Evolutionary conservation across 2,329 filamentous ascomycete species (phyloP), one percentile per base, ranked within the genome.

Genomic region (Alternaria longipes): DNA sequence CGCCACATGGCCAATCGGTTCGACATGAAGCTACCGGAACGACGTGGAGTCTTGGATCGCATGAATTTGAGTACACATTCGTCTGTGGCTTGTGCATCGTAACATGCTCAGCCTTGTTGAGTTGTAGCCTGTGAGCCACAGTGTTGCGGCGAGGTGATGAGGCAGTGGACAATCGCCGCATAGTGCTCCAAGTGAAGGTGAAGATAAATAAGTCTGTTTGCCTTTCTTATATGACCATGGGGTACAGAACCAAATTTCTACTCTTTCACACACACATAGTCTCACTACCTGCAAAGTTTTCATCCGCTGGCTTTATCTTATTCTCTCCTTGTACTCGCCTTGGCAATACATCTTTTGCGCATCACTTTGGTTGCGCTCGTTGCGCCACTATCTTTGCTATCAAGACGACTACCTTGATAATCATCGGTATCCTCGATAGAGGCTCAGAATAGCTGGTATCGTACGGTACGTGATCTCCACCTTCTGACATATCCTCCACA

Each of bases 111-210:
- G 47, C 32, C 40, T 28, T 42, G 24, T 9, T 26, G 3, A 24
- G 11, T 26, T 45, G 38, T 20, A 30, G 30, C 11, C n/a, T 16
- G 28, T 30, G 45, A 42, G 20, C 46, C 54, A 52, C 34, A n/a
- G n/a, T 32, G 45, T 52, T 24, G 46, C 58, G 58, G 46, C 45
- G 53, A 40, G 9, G 58, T 52, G 26, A 26, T 47, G 34, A 18
- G 57, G 30, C 30, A 14, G 18, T 28, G 51, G 42, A n/a, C 9
- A 32, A 32, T 32, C 16, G 26, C 41, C 22, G 51, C 38, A 34
- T 28, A 30, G 40, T 22, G 51, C 50, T 55, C 30, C 40, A 56
- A 20, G 54, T 57, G 58, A 60, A 36, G 22, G 47, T 46, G 34
- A 38, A 18, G 32, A 8, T n/a, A 41, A 58, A 49, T 3, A 8